Evolutionary conservation across 2,329 filamentous ascomycete species (phyloP).

Genomic region (Moelleriella libera): DNA sequence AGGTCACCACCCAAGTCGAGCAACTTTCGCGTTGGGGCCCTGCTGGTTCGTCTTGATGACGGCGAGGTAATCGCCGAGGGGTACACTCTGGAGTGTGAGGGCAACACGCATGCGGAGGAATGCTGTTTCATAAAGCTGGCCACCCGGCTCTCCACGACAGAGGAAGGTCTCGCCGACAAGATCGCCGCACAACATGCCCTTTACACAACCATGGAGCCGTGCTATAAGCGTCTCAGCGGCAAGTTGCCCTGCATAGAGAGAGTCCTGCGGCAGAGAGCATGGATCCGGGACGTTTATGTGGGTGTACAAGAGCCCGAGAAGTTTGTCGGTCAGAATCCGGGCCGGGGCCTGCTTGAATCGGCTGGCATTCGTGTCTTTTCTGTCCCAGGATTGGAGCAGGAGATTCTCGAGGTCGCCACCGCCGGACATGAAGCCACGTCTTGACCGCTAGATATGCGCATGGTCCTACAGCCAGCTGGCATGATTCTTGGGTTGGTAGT

Average conservation of each 20-base stretch:
- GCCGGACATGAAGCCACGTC: slow-evolving; percentile 42
- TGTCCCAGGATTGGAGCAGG: slow-evolving; percentile 60
- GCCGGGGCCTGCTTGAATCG: slow-evolving; percentile 52
- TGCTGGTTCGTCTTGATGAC: slow-evolving; percentile 48
- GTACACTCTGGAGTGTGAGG: slow-evolving; percentile 78
- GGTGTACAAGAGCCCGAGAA: slow-evolving; percentile 82
- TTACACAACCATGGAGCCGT: slow-evolving; percentile 91
- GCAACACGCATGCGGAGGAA: slow-evolving; percentile 95
- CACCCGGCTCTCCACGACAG: slow-evolving; percentile 28
- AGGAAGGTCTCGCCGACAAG: slow-evolving; percentile 36
- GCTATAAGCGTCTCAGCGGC: slow-evolving; percentile 58
- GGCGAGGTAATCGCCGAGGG: slow-evolving; percentile 57
- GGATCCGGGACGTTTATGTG: slow-evolving; percentile 67
- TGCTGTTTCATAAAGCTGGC: slow-evolving; percentile 71
- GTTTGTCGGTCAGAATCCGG: slow-evolving; percentile 74
- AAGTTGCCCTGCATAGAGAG: slow-evolving; percentile 68
- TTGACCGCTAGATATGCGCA: not conserved
- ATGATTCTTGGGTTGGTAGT: too few species aligned
- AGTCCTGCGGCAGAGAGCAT: slow-evolving; percentile 47
- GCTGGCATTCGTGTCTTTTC: slow-evolving; percentile 62
- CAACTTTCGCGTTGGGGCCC: slow-evolving; percentile 89
- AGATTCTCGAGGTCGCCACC: slow-evolving; percentile 71
- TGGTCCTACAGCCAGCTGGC: too few species aligned
- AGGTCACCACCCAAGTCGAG: slow-evolving; percentile 75
- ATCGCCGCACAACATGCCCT: slow-evolving; percentile 30